Evolutionary conservation across 2,329 filamentous ascomycete genomes (phyloP).

Genomic region (Ceratocystis cubensis): DNA sequence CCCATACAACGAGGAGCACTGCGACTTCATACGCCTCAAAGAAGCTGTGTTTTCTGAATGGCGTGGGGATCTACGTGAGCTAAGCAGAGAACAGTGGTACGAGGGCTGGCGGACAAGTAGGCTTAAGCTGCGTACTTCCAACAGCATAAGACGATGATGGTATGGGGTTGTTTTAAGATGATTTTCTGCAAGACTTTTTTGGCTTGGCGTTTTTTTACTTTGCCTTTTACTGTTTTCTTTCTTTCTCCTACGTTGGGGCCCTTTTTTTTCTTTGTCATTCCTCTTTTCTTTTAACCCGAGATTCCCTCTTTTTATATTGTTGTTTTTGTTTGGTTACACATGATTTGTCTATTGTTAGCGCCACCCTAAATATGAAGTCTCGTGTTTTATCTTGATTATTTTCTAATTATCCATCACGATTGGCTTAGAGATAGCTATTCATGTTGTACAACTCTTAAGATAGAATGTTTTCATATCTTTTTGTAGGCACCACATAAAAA

Average conservation of each 20-base stretch:
- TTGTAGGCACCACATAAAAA: background rate
- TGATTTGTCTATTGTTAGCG: background rate
- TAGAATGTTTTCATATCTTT: background rate
- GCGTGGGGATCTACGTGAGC: constrained; percentile 79
- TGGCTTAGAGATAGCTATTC: background rate
- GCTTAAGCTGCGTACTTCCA: constrained; percentile 43
- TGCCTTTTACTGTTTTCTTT: constrained; percentile 10
- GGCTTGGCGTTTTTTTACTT: background rate
- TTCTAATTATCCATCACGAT: background rate
- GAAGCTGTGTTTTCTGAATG: constrained; percentile 89
- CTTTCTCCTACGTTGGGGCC: constrained; percentile 13
- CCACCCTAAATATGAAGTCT: constrained; percentile 2
- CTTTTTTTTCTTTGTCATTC: background rate
- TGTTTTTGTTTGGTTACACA: background rate
- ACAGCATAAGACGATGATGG: constrained; percentile 28
- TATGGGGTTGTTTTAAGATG: constrained; percentile 10
- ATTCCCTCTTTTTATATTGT: background rate
- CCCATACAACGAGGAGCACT: constrained; percentile 80
- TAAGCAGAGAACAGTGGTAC: constrained; percentile 86
- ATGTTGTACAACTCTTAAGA: background rate
- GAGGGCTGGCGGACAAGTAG: constrained; percentile 80
- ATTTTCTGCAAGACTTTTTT: background rate
- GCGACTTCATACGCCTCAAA: constrained; percentile 82
- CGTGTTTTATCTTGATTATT: constrained; percentile 13
- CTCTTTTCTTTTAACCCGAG: background rate